Evolutionary conservation across 106 monocot genomes (phyloP).

Genomic region (Dendrobium huoshanense): DNA sequence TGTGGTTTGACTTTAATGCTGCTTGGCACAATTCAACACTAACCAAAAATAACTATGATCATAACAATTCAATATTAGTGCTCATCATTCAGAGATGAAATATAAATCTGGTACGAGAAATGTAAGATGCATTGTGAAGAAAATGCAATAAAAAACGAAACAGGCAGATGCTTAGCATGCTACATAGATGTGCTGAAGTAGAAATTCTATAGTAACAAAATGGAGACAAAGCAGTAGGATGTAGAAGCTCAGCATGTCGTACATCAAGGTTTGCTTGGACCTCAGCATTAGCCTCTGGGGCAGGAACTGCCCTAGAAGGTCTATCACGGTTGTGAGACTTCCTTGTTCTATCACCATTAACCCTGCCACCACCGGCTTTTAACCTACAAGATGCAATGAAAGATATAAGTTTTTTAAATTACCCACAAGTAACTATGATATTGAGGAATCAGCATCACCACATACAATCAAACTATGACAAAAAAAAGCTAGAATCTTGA

Average conservation of each 20-base stretch:
- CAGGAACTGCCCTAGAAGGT: constrained; percentile 47
- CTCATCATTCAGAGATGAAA: background rate
- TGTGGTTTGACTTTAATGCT: background rate
- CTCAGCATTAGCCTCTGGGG: constrained; percentile 88
- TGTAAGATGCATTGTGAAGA: background rate
- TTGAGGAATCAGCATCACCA: background rate
- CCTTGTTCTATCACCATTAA: constrained; percentile 49
- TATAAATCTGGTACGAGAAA: background rate
- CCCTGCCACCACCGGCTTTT: constrained; percentile 67
- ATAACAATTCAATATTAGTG: background rate
- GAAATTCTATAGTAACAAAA: background rate
- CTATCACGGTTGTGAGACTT: constrained; percentile 64
- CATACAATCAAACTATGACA: background rate
- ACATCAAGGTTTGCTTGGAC: constrained; percentile 85
- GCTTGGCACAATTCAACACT: background rate
- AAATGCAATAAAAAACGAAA: background rate
- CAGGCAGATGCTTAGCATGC: background rate
- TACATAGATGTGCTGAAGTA: background rate
- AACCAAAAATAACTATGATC: background rate
- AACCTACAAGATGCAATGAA: constrained; percentile 25
- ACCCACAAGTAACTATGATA: background rate
- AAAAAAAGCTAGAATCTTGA: background rate
- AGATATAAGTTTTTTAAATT: background rate
- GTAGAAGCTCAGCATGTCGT: constrained; percentile 12
- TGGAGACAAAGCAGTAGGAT: background rate